Evolutionary conservation across 2,329 filamentous ascomycete species (phyloP), one percentile per base, ranked within the genome.

Genomic region (Claviceps lovelessii): DNA sequence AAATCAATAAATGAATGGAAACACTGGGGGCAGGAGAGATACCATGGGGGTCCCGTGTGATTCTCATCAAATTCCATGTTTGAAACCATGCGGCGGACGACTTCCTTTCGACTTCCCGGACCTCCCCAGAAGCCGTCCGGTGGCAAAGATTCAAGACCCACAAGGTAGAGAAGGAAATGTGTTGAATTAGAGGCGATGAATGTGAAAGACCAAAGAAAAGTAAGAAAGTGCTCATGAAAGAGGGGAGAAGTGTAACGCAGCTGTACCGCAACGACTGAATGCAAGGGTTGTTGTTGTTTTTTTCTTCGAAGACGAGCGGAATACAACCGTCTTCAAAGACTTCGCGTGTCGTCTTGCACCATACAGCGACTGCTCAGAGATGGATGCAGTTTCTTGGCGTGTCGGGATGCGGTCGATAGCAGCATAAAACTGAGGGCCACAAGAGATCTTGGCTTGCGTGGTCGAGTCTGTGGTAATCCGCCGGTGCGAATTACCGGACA

Each of bases 251-350:
- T 55, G 48, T 57, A 60, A 65, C 67, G 67, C 62, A 69, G 64
- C 64, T 67, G 59, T 66, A 70, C 61, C 68, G 68, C 68, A 70
- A 66, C 68, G 65, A 72, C 65, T 61, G 56, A 61, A 59, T 23
- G 58, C 47, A 42, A 50, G 54, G 54, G 54, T 19, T 37, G 3
- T 37, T 9, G 35, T 51, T 44, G 23, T 23, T 23, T 33, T 9
- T 33, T 33, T 33, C 31, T 55, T 49, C 19, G 44, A 52, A 49
- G 53, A 42, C 35, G n/a, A 13, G 10, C 23, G 33, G 11, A n/a
- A 33, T 33, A 48, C 3, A 51, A 23, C 23, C 23, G 23, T 29
- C 35, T 44, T 1, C 31, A 17, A 41, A 49, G 47, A 23, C 50
- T 49, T 54, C 50, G 53, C 35, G 17, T 47, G 35, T 53, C 54